These are phyloP conservation scores for Xanthoceras sorbifolium DNA, from an alignment of 345 rosid species.

Conservation along the genomic window DNA sequence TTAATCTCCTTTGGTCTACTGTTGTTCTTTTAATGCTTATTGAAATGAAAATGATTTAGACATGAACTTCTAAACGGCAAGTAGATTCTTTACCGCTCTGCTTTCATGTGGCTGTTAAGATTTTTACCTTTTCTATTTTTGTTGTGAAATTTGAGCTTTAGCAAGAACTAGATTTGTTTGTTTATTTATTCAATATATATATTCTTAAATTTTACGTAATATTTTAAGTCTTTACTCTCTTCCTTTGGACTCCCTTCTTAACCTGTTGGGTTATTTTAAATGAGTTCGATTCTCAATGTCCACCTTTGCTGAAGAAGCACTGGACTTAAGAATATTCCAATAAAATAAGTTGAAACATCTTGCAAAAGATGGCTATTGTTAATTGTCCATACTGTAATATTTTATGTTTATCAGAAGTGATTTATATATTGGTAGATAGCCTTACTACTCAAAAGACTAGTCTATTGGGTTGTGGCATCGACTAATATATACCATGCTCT, in stretches of 20 bases:
- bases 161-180: too few species aligned
- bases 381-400: neutral
- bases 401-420: neutral
- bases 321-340: neutral
- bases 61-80: neutral
- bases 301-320: neutral
- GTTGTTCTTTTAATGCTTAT: neutral
- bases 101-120: too few species aligned
- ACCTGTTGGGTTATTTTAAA: neutral
- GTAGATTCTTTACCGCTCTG: neutral
- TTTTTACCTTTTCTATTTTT: too few species aligned
- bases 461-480: neutral
- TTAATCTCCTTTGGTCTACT: neutral
- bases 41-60: neutral
- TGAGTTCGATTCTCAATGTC: neutral
- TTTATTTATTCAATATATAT: too few species aligned
- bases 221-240: neutral
- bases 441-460: neutral
- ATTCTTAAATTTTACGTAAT: too few species aligned
- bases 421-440: neutral
- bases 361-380: neutral
- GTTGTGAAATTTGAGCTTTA: too few species aligned
- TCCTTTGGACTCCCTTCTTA: neutral
- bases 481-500: neutral
- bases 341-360: neutral